Evolutionary conservation across 495 filamentous ascomycete genomes (phyloP).

Genomic region (Penicillium diatomitis): DNA sequence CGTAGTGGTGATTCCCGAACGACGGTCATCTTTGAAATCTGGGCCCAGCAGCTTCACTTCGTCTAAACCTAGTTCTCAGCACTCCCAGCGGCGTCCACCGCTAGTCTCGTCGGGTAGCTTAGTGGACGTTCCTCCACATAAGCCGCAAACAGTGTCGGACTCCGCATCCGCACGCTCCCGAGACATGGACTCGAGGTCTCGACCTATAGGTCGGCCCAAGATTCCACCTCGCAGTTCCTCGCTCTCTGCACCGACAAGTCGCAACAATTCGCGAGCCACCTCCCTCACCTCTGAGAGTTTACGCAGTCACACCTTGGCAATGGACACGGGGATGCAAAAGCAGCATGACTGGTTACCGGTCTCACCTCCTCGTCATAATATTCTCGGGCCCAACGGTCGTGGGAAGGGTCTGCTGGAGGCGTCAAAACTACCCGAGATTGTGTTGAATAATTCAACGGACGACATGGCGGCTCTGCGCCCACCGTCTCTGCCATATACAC

Average conservation of each 20-base stretch:
- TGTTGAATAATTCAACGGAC: slow-evolving; percentile 21
- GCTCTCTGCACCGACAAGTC: slow-evolving; percentile 62
- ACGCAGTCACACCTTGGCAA: slow-evolving; percentile 45
- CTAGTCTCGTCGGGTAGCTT: slow-evolving; percentile 26
- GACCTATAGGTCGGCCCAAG: slow-evolving; percentile 36
- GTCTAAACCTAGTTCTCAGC: slow-evolving; percentile 30
- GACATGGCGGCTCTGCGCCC: slow-evolving; percentile 31
- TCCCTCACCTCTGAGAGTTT: slow-evolving; percentile 54
- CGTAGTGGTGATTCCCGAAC: slow-evolving; percentile 63
- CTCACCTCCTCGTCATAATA: slow-evolving; percentile 16
- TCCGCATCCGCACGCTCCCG: slow-evolving; percentile 18
- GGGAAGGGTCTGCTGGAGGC: slow-evolving; percentile 6
- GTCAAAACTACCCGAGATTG: slow-evolving; percentile 18
- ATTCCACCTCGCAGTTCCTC: slow-evolving; percentile 56
- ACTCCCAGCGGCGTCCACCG: slow-evolving; percentile 25
- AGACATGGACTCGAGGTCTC: slow-evolving; percentile 19
- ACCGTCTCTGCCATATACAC: slow-evolving; percentile 37
- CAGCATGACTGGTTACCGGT: slow-evolving; percentile 15
- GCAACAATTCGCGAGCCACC: slow-evolving; percentile 53
- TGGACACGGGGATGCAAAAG: slow-evolving; percentile 26
- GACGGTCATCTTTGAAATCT: slow-evolving; percentile 54
- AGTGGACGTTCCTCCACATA: slow-evolving; percentile 22
- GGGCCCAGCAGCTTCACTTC: slow-evolving; percentile 27
- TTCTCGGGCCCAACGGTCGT: slow-evolving; percentile 4
- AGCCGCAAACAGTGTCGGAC: slow-evolving; percentile 33